phyloP scores from a whole-genome alignment of 257 asterid species.

The Solanum corneliomulleri region DNA sequence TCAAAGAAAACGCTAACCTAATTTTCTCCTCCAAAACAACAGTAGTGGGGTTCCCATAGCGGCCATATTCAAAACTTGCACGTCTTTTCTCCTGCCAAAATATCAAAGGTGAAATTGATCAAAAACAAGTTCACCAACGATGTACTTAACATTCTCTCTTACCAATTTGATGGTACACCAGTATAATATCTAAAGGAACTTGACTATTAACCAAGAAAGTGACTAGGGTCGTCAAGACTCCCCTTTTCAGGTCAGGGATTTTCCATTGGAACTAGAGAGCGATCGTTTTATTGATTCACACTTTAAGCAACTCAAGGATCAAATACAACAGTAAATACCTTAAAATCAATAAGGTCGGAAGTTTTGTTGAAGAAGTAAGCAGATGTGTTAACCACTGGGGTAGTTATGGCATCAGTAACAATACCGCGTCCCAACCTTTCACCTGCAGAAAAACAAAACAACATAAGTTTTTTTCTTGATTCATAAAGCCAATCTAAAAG shows the following conservation, averaged over 20 bases:
- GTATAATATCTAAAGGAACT: background rate
- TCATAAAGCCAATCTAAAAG: background rate
- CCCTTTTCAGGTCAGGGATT: background rate
- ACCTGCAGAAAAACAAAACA: conserved; percentile 39
- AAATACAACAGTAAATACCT: conserved; percentile 33
- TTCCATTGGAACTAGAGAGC: background rate
- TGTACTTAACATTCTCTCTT: background rate
- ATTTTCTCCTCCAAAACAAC: conserved; percentile 79
- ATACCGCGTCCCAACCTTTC: conserved; percentile 86
- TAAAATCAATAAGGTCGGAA: conserved; percentile 79
- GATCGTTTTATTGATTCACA: background rate
- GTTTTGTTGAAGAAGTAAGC: conserved; percentile 91
- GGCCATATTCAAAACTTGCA: conserved; percentile 82
- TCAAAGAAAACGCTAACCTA: conserved; percentile 28
- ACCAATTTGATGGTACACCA: background rate
- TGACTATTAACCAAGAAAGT: background rate
- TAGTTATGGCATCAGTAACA: conserved; percentile 80
- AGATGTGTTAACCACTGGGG: conserved; percentile 89
- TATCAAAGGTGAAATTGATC: background rate
- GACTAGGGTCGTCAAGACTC: background rate
- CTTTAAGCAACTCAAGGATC: background rate
- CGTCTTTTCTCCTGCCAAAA: conserved; percentile 66
- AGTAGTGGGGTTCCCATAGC: conserved; percentile 89
- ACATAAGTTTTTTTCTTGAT: background rate
- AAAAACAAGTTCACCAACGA: background rate